Evolutionary conservation across 2,329 filamentous ascomycete species (phyloP).

Genomic region (Elsinoe ampelina): DNA sequence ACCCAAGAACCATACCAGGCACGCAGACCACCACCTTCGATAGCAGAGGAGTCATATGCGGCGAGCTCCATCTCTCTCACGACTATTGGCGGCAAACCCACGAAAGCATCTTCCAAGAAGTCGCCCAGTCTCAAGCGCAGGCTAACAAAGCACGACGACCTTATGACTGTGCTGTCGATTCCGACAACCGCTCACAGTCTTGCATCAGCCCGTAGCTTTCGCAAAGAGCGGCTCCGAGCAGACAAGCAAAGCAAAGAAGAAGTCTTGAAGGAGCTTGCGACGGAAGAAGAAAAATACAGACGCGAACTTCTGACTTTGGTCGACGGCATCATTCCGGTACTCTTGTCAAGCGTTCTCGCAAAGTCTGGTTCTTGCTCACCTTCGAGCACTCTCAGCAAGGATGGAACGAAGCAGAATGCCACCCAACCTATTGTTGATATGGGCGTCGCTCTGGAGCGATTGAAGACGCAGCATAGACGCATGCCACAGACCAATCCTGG

Average conservation of each 20-base stretch:
- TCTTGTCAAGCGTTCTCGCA: slow-evolving; percentile 74
- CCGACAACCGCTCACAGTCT: slow-evolving; percentile 60
- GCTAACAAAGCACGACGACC: slow-evolving; percentile 83
- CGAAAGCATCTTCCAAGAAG: slow-evolving; percentile 21
- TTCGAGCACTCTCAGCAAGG: slow-evolving; percentile 55
- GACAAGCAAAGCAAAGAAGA: slow-evolving; percentile 63
- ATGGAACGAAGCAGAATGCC: slow-evolving; percentile 39
- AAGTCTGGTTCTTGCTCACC: slow-evolving; percentile 49
- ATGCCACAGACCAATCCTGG: slow-evolving; percentile 66
- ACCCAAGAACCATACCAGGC: slow-evolving; percentile 34
- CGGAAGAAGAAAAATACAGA: slow-evolving; percentile 81
- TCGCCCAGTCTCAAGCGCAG: slow-evolving; percentile 55
- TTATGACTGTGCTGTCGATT: slow-evolving; percentile 83
- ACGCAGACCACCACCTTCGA: slow-evolving; percentile 11
- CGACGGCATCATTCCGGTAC: slow-evolving; percentile 87
- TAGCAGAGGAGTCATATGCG: slow-evolving; percentile 15
- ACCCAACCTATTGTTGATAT: slow-evolving; percentile 88
- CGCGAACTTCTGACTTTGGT: slow-evolving; percentile 87
- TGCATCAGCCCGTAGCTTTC: slow-evolving; percentile 67
- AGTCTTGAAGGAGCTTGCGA: slow-evolving; percentile 67
- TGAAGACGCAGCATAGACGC: slow-evolving; percentile 70
- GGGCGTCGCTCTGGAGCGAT: slow-evolving; percentile 78
- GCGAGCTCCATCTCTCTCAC: slow-evolving; percentile 13
- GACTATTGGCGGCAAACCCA: slow-evolving; percentile 20
- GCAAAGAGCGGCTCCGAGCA: slow-evolving; percentile 59